A percentile compares a stretch with the other conserved stretches of the same genome.
Evolutionary conservation across 805 yeast species (phyloP).

Genomic region (Lachancea quebecensis): DNA sequence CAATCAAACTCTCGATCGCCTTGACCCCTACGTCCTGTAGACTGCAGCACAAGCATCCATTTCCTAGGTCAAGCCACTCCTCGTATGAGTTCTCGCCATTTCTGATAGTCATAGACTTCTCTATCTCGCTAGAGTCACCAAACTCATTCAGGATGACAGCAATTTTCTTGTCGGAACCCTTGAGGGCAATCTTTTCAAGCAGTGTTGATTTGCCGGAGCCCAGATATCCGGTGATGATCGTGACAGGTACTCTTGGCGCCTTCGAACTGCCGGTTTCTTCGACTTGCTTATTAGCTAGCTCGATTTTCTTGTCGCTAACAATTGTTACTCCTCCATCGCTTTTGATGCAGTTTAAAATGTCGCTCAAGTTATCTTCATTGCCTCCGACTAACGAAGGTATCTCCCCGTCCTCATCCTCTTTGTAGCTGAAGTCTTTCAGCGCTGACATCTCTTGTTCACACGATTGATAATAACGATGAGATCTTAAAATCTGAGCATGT

Average conservation of each 20-base stretch:
- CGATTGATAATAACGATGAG: neutral
- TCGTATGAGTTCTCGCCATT: constrained; percentile 49
- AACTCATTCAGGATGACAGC: constrained; percentile 92
- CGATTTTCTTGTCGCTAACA: constrained; percentile 26
- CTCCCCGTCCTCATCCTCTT: constrained; percentile 30
- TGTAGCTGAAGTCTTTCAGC: constrained; percentile 25
- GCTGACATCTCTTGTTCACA: constrained; percentile 20
- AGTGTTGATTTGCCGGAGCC: constrained; percentile 94
- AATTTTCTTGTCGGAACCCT: constrained; percentile 57
- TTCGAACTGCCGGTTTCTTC: neutral
- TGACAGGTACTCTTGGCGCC: constrained; percentile 64
- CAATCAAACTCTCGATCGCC: constrained; percentile 84
- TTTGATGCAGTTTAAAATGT: constrained; percentile 18
- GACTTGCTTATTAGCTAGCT: neutral
- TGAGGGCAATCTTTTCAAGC: constrained; percentile 63
- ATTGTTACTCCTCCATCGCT: constrained; percentile 26
- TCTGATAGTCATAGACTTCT: constrained; percentile 70
- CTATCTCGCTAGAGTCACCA: constrained; percentile 87
- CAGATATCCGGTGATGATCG: constrained; percentile 88
- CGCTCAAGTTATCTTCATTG: constrained; percentile 21
- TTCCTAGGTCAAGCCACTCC: constrained; percentile 95
- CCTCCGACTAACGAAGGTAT: constrained; percentile 29
- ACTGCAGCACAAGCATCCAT: constrained; percentile 95
- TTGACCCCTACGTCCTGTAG: constrained; percentile 92
- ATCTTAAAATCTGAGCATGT: too few species aligned